Evolutionary conservation across 2,329 filamentous ascomycete species (phyloP), one percentile per base, ranked within the genome.

Genomic region (Tolypocladium capitatum): DNA sequence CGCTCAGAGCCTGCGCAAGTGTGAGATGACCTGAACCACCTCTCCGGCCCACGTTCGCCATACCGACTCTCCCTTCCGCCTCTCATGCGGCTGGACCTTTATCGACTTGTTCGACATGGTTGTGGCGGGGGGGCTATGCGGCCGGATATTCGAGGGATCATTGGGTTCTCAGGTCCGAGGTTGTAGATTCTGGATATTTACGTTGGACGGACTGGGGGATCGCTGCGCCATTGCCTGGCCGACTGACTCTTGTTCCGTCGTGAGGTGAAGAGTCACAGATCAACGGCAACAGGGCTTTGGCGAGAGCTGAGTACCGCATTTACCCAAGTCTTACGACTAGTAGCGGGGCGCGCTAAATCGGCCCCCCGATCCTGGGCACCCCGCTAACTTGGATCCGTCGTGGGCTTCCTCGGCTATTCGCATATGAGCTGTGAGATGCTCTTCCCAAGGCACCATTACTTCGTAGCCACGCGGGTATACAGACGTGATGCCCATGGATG

Each of bases 31-130:
- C 27, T 30, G 44, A 14, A 27, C 18, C 8, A 6, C 10, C 30
- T 30, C 9, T 3, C 7, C 8, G 10, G 24, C 14, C 33, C 14
- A 5, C 33, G 24, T 14, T 35, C 20, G 30, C 50, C 76, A 51
- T 77, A 91, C 87, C 51, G 86, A 80, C 70, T 96, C 90, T 56
- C 89, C 89, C 69, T 86, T 88, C 56, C 87, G 83, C 65, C 85
- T 80, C 67, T 95, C 90, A 60, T 87, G 81, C 36, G 79, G 75
- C 49, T 82, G 77, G 60, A 81, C 76, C 64, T 83, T 86, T 49
- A 67, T 63, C 56, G 68, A 58, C 68, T 73, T 78, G 48, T 60
- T 68, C 40, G 76, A 67, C 78, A 81, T 83, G 51, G 47, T 68
- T 55, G 57, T 52, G 44, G 50, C 55, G 53, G 55, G 51, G 53